Evolutionary conservation across 1,284 basidiomycete genomes (phyloP).

Genomic region (Wallemia hederae): DNA sequence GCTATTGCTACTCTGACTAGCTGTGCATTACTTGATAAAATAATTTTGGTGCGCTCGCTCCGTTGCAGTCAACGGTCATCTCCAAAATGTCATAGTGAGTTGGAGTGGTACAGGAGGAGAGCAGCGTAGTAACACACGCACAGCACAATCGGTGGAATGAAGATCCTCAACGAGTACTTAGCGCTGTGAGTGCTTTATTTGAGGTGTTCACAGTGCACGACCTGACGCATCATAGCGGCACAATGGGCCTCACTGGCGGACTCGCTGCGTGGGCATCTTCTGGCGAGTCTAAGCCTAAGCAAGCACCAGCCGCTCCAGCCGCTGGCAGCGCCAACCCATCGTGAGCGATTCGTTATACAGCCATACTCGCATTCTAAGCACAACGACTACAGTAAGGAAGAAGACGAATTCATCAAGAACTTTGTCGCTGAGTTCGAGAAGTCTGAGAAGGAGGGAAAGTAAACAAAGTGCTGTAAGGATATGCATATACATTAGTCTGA

Average conservation of each 20-base stretch:
- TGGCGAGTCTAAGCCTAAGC: not conserved
- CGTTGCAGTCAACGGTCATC: not conserved
- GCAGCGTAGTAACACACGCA: not conserved
- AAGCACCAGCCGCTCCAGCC: not conserved
- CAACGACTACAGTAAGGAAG: not conserved
- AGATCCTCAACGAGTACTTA: not conserved
- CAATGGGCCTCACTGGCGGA: not conserved
- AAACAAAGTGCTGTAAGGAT: not conserved
- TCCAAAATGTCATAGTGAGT: not conserved
- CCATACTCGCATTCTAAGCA: not conserved
- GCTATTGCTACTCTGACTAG: no score
- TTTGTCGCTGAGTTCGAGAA: not conserved
- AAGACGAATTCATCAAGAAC: not conserved
- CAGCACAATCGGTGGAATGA: not conserved
- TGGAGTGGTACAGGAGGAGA: not conserved
- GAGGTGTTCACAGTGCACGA: not conserved
- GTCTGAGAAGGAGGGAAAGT: not conserved
- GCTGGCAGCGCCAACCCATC: not conserved
- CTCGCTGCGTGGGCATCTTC: not conserved
- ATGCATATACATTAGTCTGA: not conserved
- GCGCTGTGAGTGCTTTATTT: not conserved
- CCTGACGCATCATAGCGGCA: not conserved
- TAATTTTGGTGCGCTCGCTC: no score
- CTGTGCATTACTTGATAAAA: no score
- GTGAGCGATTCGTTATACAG: not conserved